Percentiles rank a stretch among this genome's conserved stretches.
These are phyloP conservation scores for Serendipita vermifera DNA, from an alignment of 768 basidiomycete genomes.

Conservation along the genomic window DNA sequence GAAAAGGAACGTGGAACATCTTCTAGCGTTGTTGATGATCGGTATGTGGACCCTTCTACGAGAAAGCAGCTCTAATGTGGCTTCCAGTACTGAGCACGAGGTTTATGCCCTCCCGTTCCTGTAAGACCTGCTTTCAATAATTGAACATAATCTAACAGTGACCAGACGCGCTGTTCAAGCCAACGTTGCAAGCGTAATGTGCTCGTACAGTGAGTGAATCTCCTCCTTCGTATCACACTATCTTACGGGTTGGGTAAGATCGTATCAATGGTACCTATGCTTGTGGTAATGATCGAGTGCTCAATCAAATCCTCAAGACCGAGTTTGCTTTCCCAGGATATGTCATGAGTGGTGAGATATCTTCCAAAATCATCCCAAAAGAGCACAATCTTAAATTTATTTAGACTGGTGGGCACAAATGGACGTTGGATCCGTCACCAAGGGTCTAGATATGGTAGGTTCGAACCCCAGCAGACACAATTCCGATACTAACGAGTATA, in stretches of 20 bases:
- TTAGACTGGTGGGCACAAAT: conserved; percentile 11
- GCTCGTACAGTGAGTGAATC: conserved; percentile 39
- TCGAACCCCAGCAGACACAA: not conserved
- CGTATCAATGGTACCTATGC: conserved; percentile 16
- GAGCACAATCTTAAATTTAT: not conserved
- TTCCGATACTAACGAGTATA: not conserved
- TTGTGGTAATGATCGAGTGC: conserved; percentile 13
- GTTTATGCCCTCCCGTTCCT: conserved; percentile 38
- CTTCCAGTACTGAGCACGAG: conserved; percentile 32
- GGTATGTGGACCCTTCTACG: conserved; percentile 17
- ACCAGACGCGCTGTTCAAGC: conserved; percentile 46
- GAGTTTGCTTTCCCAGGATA: conserved; percentile 20
- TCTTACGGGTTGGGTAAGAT: not conserved
- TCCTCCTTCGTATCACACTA: not conserved
- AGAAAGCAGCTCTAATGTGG: not conserved
- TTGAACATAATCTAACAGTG: conserved; percentile 18
- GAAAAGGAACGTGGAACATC: conserved; percentile 25
- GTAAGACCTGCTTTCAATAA: conserved; percentile 19
- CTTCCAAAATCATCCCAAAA: not conserved
- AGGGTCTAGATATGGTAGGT: conserved; percentile 5
- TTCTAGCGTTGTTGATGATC: conserved; percentile 30
- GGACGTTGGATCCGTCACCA: not conserved
- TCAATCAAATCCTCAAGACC: conserved; percentile 20
- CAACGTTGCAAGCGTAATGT: conserved; percentile 54
- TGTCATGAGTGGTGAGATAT: not conserved